Conservation (phyloP, 2,329 filamentous ascomycete genomes). For the Botrytis porri region DNA sequence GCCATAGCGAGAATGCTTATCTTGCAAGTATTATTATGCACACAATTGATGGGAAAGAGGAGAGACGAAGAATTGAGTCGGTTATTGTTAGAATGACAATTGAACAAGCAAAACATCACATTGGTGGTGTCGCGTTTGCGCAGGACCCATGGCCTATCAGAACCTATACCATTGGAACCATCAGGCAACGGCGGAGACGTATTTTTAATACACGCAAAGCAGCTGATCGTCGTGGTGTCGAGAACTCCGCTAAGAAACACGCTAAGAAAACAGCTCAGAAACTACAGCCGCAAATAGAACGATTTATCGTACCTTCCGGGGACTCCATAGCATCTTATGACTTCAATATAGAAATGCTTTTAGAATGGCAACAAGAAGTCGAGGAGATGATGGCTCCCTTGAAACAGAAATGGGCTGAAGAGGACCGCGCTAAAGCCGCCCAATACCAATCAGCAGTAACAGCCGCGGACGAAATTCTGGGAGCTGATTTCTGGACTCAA, state of each 20-base stretch:
- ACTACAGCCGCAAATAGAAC: neutral
- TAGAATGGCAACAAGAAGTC: neutral
- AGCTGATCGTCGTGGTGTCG: neutral
- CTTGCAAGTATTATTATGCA: neutral
- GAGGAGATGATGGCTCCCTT: neutral
- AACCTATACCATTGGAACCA: rapidly evolving
- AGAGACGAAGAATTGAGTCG: no score
- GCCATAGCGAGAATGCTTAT: neutral
- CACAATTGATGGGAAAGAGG: neutral
- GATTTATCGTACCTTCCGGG: neutral
- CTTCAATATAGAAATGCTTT: neutral
- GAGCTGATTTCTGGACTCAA: neutral
- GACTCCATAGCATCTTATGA: rapidly evolving
- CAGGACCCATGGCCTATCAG: neutral
- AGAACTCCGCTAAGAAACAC: neutral
- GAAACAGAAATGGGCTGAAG: neutral
- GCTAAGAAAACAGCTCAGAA: no score
- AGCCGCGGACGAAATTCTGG: neutral
- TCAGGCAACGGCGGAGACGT: rapidly evolving
- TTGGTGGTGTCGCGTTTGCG: neutral
- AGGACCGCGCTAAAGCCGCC: neutral
- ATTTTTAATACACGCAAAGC: neutral
- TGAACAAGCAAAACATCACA: neutral
- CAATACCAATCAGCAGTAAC: neutral
- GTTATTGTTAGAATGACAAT: no score